These are phyloP conservation scores for Melaleuca alternifolia DNA, from an alignment of 345 rosid species.

Conservation along the genomic window DNA sequence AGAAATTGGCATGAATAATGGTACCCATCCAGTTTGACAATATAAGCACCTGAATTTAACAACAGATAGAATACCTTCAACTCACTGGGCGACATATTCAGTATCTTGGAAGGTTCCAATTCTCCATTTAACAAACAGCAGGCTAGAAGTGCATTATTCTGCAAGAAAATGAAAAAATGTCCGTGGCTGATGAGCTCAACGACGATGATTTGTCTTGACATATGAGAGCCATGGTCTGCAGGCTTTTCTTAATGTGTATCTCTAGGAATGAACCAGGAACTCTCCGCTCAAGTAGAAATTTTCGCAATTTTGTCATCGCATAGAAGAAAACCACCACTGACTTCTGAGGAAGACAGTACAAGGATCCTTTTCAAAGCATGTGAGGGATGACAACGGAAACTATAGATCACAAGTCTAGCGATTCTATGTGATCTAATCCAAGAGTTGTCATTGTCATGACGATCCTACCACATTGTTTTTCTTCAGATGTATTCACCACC, in stretches of 20 bases:
- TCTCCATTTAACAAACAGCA: slow-evolving; percentile 70
- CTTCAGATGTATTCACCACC: not conserved
- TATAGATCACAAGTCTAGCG: accelerated
- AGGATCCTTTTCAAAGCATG: not conserved
- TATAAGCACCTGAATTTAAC: not conserved
- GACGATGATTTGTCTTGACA: not conserved
- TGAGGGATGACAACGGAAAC: not conserved
- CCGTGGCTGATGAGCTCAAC: not conserved
- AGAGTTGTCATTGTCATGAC: not conserved
- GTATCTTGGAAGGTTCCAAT: slow-evolving; percentile 69
- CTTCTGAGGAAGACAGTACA: not conserved
- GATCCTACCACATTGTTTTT: not conserved
- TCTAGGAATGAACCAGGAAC: not conserved
- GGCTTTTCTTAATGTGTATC: not conserved
- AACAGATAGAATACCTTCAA: slow-evolving; percentile 45
- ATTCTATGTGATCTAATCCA: not conserved
- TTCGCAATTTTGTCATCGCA: not conserved
- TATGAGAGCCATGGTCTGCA: not conserved
- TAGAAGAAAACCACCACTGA: not conserved
- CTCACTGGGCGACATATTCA: slow-evolving; percentile 84
- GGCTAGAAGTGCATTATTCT: slow-evolving; percentile 46
- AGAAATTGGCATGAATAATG: not conserved
- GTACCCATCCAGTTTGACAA: not conserved
- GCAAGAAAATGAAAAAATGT: not conserved
- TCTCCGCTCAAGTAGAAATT: not conserved